Conservation (phyloP, 306 rosid species). For the Sechiopsis laciniata region DNA sequence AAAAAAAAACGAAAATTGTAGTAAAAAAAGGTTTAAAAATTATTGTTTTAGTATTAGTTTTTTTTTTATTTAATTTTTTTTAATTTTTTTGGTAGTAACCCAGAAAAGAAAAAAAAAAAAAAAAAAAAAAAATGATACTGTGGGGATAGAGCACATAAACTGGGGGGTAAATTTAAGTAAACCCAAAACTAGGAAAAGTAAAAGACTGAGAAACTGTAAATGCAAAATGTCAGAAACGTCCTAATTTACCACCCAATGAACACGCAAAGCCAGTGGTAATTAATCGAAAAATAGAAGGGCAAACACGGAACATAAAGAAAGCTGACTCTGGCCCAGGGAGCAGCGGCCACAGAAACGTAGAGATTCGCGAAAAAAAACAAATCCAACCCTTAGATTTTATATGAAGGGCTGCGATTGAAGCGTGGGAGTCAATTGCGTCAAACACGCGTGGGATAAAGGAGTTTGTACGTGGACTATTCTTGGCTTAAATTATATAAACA, state of each 20-base stretch:
- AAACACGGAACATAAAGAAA: slow-evolving; percentile 12
- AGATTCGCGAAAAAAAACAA: neutral
- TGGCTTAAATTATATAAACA: neutral
- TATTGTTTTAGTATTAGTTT: too few species aligned
- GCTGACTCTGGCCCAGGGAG: neutral
- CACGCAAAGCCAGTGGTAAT: slow-evolving; percentile 1
- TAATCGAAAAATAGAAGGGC: neutral
- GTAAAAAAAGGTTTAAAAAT: too few species aligned
- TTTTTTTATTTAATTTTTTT: too few species aligned
- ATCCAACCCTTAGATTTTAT: neutral
- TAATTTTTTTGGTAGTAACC: too few species aligned
- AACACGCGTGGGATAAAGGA: neutral
- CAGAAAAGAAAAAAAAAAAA: too few species aligned
- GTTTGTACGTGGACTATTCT: slow-evolving; percentile 4
- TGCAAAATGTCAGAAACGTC: slow-evolving; percentile 10
- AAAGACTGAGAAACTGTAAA: neutral
- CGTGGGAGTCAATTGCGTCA: neutral
- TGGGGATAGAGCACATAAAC: neutral
- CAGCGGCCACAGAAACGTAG: slow-evolving; percentile 8
- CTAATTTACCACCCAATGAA: neutral
- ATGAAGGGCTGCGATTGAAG: neutral
- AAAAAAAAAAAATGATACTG: too few species aligned
- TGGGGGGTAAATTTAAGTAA: neutral
- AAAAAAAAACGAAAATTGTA: too few species aligned
- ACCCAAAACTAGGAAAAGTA: neutral